These are phyloP conservation scores for Ophiostoma perfectum DNA, from an alignment of 2,329 filamentous ascomycete genomes.

Conservation along the genomic window DNA sequence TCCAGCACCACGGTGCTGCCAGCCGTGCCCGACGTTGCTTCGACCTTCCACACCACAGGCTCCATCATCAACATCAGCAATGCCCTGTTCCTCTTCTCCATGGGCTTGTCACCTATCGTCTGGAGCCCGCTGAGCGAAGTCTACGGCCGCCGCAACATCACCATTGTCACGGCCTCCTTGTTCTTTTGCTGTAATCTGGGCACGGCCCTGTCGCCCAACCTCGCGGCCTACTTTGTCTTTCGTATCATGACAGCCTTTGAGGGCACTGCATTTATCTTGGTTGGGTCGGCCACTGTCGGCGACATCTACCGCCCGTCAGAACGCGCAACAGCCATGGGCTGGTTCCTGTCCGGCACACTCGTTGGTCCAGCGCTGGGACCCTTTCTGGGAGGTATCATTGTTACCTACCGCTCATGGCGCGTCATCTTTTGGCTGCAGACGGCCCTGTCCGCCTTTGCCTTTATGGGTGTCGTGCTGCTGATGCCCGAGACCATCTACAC, in stretches of 20 bases:
- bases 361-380: constrained; percentile 57
- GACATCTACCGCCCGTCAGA: constrained; percentile 40
- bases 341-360: constrained; percentile 60
- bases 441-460: constrained; percentile 53
- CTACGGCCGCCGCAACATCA: constrained; percentile 51
- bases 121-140: constrained; percentile 62
- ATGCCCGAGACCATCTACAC: constrained; percentile 64
- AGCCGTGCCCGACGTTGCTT: constrained; percentile 60
- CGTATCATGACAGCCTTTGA: constrained; percentile 64
- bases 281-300: constrained; percentile 60
- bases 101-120: constrained; percentile 60
- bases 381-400: constrained; percentile 63
- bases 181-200: constrained; percentile 61
- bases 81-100: constrained; percentile 64
- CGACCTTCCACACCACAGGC: constrained; percentile 53
- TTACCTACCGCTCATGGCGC: constrained; percentile 61
- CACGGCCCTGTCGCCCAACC: constrained; percentile 60
- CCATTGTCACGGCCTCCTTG: constrained; percentile 49
- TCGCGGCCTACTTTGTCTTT: constrained; percentile 61
- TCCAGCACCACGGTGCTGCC: constrained; percentile 60
- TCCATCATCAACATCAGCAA: constrained; percentile 63
- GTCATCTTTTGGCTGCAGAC: constrained; percentile 67
- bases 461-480: constrained; percentile 52
- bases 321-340: constrained; percentile 59
- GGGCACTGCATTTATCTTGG: constrained; percentile 61